These are phyloP conservation scores for Aristolochia californica DNA, from an alignment of 164 flowering plant genomes.

Conservation along the genomic window DNA sequence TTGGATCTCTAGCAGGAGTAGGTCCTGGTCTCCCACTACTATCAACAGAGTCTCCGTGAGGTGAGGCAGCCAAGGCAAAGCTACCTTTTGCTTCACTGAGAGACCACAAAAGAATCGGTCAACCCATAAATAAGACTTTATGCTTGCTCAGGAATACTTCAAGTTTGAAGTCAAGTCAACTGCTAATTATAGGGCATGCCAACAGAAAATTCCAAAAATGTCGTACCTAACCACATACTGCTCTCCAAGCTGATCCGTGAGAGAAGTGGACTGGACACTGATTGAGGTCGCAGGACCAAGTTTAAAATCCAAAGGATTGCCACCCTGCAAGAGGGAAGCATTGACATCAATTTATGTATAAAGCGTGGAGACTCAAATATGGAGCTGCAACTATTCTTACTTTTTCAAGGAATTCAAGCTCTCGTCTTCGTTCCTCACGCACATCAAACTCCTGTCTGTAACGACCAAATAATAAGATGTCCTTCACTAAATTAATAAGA, in stretches of 20 bases:
- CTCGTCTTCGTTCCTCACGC: constrained; percentile 80
- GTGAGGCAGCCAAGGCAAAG: constrained; percentile 71
- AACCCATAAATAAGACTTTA: neutral
- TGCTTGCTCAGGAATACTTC: neutral
- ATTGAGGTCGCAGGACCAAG: constrained; percentile 54
- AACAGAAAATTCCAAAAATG: neutral
- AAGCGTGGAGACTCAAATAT: neutral
- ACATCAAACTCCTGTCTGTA: constrained; percentile 87
- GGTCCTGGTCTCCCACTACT: constrained; percentile 73
- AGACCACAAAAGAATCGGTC: neutral
- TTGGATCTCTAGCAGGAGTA: constrained; percentile 52
- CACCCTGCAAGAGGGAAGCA: constrained; percentile 55
- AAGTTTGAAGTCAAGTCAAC: neutral
- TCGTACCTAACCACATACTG: constrained; percentile 54
- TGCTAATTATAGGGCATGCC: neutral
- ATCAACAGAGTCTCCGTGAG: constrained; percentile 91
- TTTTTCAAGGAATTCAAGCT: constrained; percentile 93
- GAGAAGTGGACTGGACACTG: constrained; percentile 90
- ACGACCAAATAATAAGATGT: constrained; percentile 8
- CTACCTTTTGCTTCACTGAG: constrained; percentile 91
- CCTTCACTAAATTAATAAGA: no score
- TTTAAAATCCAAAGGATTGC: constrained; percentile 90
- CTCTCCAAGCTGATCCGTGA: constrained; percentile 64
- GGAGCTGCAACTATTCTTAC: constrained; percentile 28
- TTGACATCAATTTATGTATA: neutral